phyloP scores from a whole-genome alignment of 345 rosid genomes.

The Murraya paniculata region DNA sequence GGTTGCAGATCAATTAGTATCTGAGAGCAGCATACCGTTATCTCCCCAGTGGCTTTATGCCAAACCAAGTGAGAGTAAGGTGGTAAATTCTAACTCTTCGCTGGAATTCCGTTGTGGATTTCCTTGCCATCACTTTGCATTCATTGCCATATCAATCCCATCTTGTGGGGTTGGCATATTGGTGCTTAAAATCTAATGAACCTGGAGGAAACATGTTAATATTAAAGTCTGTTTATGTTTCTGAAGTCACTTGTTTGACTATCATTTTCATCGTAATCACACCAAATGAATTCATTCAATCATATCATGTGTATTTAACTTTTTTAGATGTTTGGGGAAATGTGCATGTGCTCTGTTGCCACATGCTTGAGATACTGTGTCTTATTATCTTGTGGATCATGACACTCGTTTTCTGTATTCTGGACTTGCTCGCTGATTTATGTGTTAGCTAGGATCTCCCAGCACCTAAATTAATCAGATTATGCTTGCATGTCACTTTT shows the following conservation, averaged over 20 bases:
- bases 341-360: background rate
- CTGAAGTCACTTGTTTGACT: background rate
- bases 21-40: conserved; percentile 83
- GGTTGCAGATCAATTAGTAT: conserved; percentile 54
- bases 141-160: background rate
- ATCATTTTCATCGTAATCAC: background rate
- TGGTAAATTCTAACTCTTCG: conserved; percentile 25
- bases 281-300: background rate
- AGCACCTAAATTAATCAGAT: background rate
- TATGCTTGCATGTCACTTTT: background rate
- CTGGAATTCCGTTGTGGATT: background rate
- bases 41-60: conserved; percentile 97
- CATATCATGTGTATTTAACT: background rate
- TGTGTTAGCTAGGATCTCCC: background rate
- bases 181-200: background rate
- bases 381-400: background rate
- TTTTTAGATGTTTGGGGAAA: background rate
- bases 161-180: background rate
- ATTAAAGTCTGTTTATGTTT: background rate
- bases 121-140: background rate
- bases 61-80: conserved; percentile 63
- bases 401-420: background rate
- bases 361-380: background rate
- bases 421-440: background rate
- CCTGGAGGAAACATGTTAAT: background rate